Percentiles rank a stretch among this genome's conserved stretches.
Conservation (phyloP, 768 basidiomycete species). For the Podaxis mareebaensis region DNA sequence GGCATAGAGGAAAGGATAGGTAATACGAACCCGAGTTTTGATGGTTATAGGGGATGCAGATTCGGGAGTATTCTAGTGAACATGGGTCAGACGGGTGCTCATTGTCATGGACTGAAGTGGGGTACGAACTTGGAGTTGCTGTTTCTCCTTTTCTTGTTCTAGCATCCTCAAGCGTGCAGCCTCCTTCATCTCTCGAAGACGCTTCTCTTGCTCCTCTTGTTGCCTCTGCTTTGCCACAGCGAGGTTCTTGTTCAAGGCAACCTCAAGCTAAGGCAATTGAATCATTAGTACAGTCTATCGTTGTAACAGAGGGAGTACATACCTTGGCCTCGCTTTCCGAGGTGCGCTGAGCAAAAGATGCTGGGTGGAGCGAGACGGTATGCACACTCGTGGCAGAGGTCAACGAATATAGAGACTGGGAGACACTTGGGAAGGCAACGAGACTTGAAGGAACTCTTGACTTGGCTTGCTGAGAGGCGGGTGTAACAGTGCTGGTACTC, state of each 20-base stretch:
- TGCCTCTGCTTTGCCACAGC: slow-evolving; percentile 35
- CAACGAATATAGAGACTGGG: slow-evolving; percentile 64
- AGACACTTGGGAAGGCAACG: slow-evolving; percentile 72
- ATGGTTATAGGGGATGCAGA: slow-evolving; percentile 11
- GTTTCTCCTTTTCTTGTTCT: slow-evolving; percentile 2
- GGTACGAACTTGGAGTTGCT: not conserved
- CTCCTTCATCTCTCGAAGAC: slow-evolving; percentile 6
- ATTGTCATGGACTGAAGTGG: not conserved
- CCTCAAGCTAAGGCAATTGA: slow-evolving; percentile 48
- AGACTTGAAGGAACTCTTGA: slow-evolving; percentile 50
- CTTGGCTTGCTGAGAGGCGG: slow-evolving; percentile 31
- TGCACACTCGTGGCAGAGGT: slow-evolving; percentile 74
- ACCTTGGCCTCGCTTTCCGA: slow-evolving; percentile 81
- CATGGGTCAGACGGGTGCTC: not conserved
- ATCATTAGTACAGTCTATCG: slow-evolving; percentile 4
- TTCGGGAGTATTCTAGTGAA: not conserved
- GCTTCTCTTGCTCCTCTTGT: slow-evolving; percentile 13
- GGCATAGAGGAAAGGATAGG: no score
- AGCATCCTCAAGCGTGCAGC: slow-evolving; percentile 7
- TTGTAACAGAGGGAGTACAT: slow-evolving; percentile 16
- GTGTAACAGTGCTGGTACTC: slow-evolving; percentile 16
- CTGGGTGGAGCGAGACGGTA: slow-evolving; percentile 64
- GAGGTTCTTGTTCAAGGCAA: slow-evolving; percentile 54
- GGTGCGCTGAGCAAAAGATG: slow-evolving; percentile 66
- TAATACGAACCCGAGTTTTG: slow-evolving; percentile 16